Base-by-base conservation (phyloP, 1,139 yeast species). In the Yamadazyma aaseri region DNA sequence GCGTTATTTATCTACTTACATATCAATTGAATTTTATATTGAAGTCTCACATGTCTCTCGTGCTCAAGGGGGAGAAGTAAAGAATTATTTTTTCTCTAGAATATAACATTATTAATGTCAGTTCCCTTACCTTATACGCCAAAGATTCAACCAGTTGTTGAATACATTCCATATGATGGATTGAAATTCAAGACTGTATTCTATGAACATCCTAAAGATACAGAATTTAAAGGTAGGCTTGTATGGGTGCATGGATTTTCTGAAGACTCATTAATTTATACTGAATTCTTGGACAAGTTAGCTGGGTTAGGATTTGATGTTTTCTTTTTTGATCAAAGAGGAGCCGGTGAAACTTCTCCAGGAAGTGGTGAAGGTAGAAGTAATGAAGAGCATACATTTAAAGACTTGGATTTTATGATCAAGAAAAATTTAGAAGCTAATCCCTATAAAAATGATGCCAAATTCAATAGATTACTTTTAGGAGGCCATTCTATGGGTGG, bases 401-500 rank as follows among this genome's bases (percentile, higher is more conserved):
- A 72, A 24, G 97, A 87, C 54, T 64, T 90, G 47, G 87, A 87
- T 47, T 73, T 67, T 46, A 72, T 90, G 51, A 62, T 82, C 42
- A 65, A 66, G 38, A 44, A 47, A 16, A 59, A 59, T 35, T 53
- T 62, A 15, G 47, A 47, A 29, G 31, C 35, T 4, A 29, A 24
- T n/a, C 49, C 51, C 31, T 37, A 43, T 12, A 28, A 44, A 3
- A 35, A 53, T 6, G 67, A 66, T 30, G 15, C 28, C 20, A 79
- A 78, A 44, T 53, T 87, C 27, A 20, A n/a, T 16, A 79, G 78
- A 44, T 52, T 87, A 27, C 74, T 71, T 49, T 54, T 92, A 44
- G 68, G 77, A 60, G 96, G 97, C 2, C 95, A 86, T 53, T 86
- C 95, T n/a, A 89, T 92, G 97, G 98, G 98, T 31, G 97, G 97